Evolutionary conservation across 208 protist species (phyloP).

Genomic region (Histomonas meleagridis): DNA sequence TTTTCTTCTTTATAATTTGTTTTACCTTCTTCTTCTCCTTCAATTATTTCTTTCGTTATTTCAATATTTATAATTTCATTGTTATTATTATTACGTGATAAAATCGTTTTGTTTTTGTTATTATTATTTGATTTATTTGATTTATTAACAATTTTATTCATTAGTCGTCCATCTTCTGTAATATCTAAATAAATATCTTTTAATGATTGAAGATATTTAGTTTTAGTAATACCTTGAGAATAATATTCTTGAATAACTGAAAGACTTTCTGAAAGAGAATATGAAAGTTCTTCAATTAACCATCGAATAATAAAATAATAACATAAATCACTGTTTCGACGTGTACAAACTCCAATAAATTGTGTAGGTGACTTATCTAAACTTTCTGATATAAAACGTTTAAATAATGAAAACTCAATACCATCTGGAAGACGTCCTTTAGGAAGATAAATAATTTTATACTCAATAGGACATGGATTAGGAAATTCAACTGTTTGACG

Average conservation of each 20-base stretch:
- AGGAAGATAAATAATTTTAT: not conserved
- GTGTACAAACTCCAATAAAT: not conserved
- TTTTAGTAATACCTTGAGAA: not conserved
- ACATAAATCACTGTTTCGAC: not conserved
- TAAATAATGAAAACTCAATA: not conserved
- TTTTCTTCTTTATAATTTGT: too few relatives aligned
- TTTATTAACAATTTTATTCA: too few relatives aligned
- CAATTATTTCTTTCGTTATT: too few relatives aligned
- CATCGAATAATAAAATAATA: not conserved
- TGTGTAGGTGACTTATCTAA: not conserved
- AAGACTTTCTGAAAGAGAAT: not conserved
- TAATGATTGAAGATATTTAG: not conserved
- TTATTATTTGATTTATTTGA: too few relatives aligned
- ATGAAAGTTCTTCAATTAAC: not conserved
- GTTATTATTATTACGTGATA: too few relatives aligned
- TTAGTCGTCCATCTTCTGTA: too few relatives aligned
- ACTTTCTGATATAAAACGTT: not conserved
- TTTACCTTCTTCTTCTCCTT: too few relatives aligned
- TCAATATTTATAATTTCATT: too few relatives aligned
- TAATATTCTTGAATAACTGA: not conserved
- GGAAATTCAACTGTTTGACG: not conserved
- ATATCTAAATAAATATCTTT: not conserved
- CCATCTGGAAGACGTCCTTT: not conserved
- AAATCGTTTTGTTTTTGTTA: too few relatives aligned
- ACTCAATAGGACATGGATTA: not conserved